Base-by-base conservation (phyloP, 495 filamentous ascomycete genomes). In the Viridothelium virens region DNA sequence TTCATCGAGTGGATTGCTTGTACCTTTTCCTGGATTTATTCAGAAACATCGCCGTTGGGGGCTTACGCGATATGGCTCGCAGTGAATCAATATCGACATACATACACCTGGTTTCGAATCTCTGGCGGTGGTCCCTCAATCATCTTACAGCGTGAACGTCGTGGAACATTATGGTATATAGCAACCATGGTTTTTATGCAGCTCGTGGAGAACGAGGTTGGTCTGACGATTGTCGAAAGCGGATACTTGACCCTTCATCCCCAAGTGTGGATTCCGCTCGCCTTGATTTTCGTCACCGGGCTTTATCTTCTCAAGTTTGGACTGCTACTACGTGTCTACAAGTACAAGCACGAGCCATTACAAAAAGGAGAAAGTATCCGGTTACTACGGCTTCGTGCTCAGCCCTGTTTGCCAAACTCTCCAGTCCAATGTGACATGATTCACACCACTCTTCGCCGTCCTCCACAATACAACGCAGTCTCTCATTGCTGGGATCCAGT, bases 41-140 rank as follows among this genome's bases (percentile, higher is more conserved):
- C 7, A 18, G 48, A 18, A 3, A 53, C 16, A 16, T 53, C 48
- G 5, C 48, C 48, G 48, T 53, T 53, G 48, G 48, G 6, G 3
- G 48, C 7, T 18, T 53, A 53, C 16, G 48, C 48, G 25, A 9
- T 53, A 3, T 53, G 48, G 48, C 48, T 53, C 48, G 7, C 25
- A 3, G 48, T 53, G 16, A 53, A 53, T 18, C 48, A 53, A 53
- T 53, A 53, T 53, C 48, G 48, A 53, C 48, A 53, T 53, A 18
- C 48, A 18, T 9, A 53, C 3, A 18, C 48, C 48, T 53, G 48
- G 48, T 53, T 53, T 18, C 48, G 48, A 53, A 3, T 10, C 48
- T 9, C 16, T 53, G 48, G 48, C 16, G 48, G 48, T 3, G 48
- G 48, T 3, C 48, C 48, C 12, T 53, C 48, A 18, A 18, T 53